These are phyloP conservation scores for Dioscorea alata DNA, from an alignment of 106 monocot species.

Conservation along the genomic window DNA sequence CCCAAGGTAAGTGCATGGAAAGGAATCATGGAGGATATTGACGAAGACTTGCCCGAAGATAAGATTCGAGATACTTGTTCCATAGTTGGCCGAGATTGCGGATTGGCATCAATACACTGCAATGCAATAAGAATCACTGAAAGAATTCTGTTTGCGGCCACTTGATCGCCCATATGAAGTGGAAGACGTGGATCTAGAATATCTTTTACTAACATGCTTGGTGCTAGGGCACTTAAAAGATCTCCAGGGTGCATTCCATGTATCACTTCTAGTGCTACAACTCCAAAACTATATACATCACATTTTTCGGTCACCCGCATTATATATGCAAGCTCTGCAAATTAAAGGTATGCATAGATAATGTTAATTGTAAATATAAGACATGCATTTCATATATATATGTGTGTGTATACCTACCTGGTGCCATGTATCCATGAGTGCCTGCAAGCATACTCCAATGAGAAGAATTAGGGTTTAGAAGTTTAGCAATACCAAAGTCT, in stretches of 20 bases:
- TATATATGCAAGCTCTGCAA: conserved; percentile 36
- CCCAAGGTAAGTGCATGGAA: neutral
- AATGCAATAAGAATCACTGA: neutral
- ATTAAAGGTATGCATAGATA: neutral
- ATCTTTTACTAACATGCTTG: conserved; percentile 5
- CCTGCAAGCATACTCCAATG: conserved; percentile 19
- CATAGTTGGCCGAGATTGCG: conserved; percentile 8
- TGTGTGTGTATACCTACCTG: conserved; percentile 9
- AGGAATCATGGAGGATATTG: neutral
- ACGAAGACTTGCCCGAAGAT: no score
- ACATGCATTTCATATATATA: no score
- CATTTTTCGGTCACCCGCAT: conserved; percentile 27
- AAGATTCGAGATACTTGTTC: neutral
- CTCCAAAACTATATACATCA: conserved; percentile 40
- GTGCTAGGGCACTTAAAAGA: conserved; percentile 5
- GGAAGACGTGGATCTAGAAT: conserved; percentile 5
- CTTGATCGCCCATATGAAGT: neutral
- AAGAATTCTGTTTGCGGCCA: neutral
- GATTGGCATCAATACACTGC: neutral
- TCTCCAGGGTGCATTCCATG: conserved; percentile 36
- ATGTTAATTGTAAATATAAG: neutral
- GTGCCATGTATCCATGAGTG: conserved; percentile 25
- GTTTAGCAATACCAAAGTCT: conserved; percentile 17
- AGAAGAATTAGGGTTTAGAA: conserved; percentile 13
- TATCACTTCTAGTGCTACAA: conserved; percentile 24